Percentiles rank a stretch among this genome's conserved stretches.
phyloP scores from a whole-genome alignment of 148 eudicot species.

The Rheum nobile region DNA sequence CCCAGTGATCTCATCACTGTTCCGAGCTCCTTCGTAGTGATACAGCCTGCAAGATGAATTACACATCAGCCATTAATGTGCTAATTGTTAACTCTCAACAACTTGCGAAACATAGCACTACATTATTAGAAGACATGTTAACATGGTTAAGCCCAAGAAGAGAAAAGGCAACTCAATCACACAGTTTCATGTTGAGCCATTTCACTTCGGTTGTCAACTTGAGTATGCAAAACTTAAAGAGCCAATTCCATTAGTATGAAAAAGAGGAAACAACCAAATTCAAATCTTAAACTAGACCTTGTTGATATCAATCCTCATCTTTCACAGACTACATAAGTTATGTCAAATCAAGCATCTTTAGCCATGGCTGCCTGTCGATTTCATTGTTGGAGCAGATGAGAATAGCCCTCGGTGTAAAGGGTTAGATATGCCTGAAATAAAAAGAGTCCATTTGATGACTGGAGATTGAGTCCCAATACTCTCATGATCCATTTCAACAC shows the following conservation, averaged over 20 bases:
- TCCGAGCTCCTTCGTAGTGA: no score
- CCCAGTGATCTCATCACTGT: no score
- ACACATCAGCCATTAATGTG: not conserved
- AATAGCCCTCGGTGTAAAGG: no score
- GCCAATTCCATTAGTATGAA: not conserved
- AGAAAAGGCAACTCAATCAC: no score
- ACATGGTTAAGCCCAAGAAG: no score
- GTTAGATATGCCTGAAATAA: not conserved
- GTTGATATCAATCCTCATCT: not conserved
- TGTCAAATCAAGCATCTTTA: not conserved
- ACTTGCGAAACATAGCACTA: no score
- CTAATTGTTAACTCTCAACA: not conserved
- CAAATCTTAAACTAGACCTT: not conserved
- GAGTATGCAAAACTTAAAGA: not conserved
- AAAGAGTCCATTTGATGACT: not conserved
- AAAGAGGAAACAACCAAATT: not conserved
- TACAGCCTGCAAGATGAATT: conserved; percentile 7
- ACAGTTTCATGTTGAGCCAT: no score
- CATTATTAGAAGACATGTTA: no score
- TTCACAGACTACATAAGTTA: not conserved
- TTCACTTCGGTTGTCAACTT: not conserved
- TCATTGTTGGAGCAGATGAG: no score
- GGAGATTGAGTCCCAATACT: not conserved
- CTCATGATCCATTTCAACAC: not conserved
- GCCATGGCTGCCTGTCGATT: no score